Percentiles rank a stretch among this genome's conserved stretches.
Conservation (phyloP, 108 stramenopile species). For the Nitzschia inconspicua region DNA sequence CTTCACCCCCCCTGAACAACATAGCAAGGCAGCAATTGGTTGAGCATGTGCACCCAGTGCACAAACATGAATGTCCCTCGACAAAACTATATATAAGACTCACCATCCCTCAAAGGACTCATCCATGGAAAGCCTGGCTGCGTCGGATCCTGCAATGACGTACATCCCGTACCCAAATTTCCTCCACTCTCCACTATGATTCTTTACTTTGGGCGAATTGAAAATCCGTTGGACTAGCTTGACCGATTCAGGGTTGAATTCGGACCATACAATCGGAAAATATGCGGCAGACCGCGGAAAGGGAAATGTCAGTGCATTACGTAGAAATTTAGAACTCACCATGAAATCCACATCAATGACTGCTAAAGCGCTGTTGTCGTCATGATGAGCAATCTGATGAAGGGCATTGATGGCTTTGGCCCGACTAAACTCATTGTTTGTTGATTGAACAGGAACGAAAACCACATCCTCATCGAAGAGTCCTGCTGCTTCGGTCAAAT, state of each 20-base stretch:
- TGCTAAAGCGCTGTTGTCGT: constrained; percentile 13
- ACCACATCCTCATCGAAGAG: constrained; percentile 6
- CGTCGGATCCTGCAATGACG: constrained; percentile 21
- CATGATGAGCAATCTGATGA: constrained; percentile 17
- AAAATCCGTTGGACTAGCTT: constrained; percentile 19
- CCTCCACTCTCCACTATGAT: constrained; percentile 26
- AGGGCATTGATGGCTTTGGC: constrained; percentile 26
- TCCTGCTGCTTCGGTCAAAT: constrained; percentile 1
- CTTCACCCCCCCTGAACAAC: constrained; percentile 8
- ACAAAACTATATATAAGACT: too few species aligned
- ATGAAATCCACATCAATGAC: constrained; percentile 17
- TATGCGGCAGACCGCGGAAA: constrained; percentile 19
- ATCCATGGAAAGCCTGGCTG: not conserved
- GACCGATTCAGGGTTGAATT: constrained; percentile 24
- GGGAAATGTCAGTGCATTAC: constrained; percentile 12
- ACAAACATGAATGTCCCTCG: too few species aligned
- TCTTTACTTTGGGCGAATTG: not conserved
- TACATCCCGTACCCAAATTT: constrained; percentile 27
- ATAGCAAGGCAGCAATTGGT: too few species aligned
- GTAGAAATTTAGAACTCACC: constrained; percentile 14
- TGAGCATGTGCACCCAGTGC: too few species aligned
- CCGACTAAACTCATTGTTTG: constrained; percentile 9
- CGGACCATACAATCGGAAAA: constrained; percentile 30
- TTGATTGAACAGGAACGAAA: constrained; percentile 10
- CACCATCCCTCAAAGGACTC: constrained; percentile 24